These are phyloP conservation scores for Rhodotorula sp. DNA, from an alignment of 1,284 basidiomycete genomes.

Conservation along the genomic window DNA sequence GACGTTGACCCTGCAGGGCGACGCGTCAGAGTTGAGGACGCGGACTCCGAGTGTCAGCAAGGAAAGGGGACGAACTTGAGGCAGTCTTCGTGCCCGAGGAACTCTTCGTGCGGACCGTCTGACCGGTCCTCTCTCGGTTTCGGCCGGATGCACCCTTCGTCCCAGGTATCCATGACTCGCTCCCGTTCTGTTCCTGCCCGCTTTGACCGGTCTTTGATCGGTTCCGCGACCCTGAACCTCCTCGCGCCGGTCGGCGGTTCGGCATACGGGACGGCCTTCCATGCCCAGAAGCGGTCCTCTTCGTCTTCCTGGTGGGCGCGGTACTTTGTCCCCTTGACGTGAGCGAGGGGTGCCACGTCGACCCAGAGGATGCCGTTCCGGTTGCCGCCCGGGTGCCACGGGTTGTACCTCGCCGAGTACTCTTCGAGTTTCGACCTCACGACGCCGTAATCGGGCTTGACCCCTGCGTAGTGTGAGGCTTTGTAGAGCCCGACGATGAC, in stretches of 20 bases:
- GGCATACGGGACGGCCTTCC: constrained; percentile 33
- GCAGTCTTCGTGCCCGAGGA: constrained; percentile 39
- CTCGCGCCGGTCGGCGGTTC: constrained; percentile 19
- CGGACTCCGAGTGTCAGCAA: too few species aligned
- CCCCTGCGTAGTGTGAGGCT: constrained; percentile 6
- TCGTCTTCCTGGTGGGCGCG: constrained; percentile 9
- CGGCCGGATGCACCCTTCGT: constrained; percentile 31
- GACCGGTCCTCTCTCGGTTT: constrained; percentile 16
- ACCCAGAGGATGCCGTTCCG: background rate
- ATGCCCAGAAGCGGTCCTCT: constrained; percentile 17
- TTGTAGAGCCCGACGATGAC: constrained; percentile 31
- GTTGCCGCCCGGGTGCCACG: constrained; percentile 10
- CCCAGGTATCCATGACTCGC: constrained; percentile 21
- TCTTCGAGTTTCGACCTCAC: constrained; percentile 1
- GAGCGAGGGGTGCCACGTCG: background rate
- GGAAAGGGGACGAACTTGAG: constrained; percentile 21
- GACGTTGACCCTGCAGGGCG: constrained; percentile 31
- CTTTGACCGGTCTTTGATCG: constrained; percentile 1
- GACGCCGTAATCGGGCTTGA: background rate
- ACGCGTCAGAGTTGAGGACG: too few species aligned
- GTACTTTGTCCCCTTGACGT: constrained; percentile 10
- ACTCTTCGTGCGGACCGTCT: constrained; percentile 29
- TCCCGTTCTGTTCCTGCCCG: constrained; percentile 3
- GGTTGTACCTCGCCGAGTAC: constrained; percentile 18
- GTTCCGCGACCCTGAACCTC: constrained; percentile 20